A percentile compares a stretch with the other conserved stretches of the same genome.
phyloP scores from a whole-genome alignment of 495 filamentous ascomycete species.

The Aspergillus haitiensis region DNA sequence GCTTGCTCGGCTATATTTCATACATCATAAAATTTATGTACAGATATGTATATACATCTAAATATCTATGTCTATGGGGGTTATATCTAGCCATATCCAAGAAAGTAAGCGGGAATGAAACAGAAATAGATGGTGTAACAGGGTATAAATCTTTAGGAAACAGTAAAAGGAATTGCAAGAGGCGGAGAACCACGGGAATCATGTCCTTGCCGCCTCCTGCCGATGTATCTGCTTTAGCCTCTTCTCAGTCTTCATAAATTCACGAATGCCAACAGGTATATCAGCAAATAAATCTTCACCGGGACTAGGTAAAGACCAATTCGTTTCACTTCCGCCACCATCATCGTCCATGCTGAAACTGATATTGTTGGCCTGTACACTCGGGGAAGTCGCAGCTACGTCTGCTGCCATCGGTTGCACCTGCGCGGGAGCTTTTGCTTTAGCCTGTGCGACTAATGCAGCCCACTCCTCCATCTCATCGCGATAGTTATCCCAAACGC shows the following conservation, averaged over 20 bases:
- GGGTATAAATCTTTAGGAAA: constrained; percentile 6
- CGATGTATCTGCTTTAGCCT: constrained; percentile 73
- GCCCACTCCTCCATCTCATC: constrained; percentile 93
- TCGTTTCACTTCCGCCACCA: constrained; percentile 69
- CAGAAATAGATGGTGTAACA: background rate
- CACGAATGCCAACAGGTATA: constrained; percentile 89
- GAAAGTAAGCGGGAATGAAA: background rate
- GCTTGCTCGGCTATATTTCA: background rate
- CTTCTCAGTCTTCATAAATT: constrained; percentile 98
- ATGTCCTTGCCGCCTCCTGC: constrained; percentile 32
- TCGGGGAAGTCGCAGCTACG: constrained; percentile 37
- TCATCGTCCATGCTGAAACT: constrained; percentile 83
- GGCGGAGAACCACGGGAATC: constrained; percentile 7
- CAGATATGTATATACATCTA: constrained; percentile 14
- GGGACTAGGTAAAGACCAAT: constrained; percentile 53
- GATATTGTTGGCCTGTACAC: constrained; percentile 45
- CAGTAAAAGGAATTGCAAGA: background rate
- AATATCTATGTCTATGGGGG: constrained; percentile 6
- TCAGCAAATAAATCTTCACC: constrained; percentile 66
- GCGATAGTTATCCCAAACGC: constrained; percentile 89
- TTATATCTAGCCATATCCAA: background rate
- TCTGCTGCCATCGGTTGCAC: constrained; percentile 10
- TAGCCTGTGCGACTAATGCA: constrained; percentile 56
- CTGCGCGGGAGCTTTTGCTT: constrained; percentile 31
- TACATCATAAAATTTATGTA: constrained; percentile 4